Conservation (phyloP, 225 moss, liverwort and hornwort genomes). For the Pseudisothecium myosuroides region DNA sequence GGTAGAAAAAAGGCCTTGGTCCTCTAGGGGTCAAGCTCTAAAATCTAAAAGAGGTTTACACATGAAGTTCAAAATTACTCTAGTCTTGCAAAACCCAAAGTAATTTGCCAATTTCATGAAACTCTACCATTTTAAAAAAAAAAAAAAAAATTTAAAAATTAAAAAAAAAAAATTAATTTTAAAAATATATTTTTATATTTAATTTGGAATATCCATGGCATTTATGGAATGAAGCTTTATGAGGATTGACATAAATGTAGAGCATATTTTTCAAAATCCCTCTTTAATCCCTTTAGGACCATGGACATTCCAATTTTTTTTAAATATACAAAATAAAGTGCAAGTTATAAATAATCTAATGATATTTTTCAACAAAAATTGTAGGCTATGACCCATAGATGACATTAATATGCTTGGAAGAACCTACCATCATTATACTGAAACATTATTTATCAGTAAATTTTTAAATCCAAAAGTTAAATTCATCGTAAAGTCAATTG, state of each 20-base stretch:
- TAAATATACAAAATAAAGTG: background rate
- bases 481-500: background rate
- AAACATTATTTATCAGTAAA: background rate
- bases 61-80: background rate
- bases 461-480: too few species aligned
- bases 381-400: background rate
- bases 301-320: background rate
- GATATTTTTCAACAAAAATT: background rate
- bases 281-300: accelerated
- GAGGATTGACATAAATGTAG: background rate
- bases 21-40: too few species aligned
- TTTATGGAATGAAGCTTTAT: background rate
- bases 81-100: background rate
- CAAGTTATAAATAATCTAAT: background rate
- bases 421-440: background rate
- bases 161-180: too few species aligned
- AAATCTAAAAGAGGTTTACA: background rate
- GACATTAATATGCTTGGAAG: background rate
- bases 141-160: background rate
- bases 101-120: background rate
- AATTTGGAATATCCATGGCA: background rate
- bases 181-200: background rate
- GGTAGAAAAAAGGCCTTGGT: too few species aligned
- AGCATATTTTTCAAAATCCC: background rate
- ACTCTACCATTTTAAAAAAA: background rate